Conservation (phyloP, 495 filamentous ascomycete genomes). For the Diplogelasinospora grovesii region DNA sequence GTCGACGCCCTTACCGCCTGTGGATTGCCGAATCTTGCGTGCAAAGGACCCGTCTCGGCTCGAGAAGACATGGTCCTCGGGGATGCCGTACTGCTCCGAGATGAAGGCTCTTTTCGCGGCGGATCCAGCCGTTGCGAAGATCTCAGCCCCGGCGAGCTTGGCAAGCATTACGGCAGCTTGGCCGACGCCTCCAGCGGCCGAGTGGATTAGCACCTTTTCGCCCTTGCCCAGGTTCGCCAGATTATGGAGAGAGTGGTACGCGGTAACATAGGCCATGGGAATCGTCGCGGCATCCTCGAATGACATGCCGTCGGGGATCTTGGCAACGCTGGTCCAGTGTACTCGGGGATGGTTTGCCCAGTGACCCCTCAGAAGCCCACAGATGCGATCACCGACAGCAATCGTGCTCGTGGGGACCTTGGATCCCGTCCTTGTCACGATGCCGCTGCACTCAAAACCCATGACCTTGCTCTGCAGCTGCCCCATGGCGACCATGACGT, state of each 20-base stretch:
- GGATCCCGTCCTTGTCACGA: conserved; percentile 24
- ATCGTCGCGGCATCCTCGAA: conserved; percentile 38
- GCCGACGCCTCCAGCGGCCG: conserved; percentile 41
- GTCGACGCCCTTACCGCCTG: conserved; percentile 44
- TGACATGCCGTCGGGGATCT: conserved; percentile 26
- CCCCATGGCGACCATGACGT: conserved; percentile 25
- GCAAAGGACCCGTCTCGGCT: conserved; percentile 28
- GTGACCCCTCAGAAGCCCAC: conserved; percentile 10
- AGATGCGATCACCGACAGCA: conserved; percentile 24
- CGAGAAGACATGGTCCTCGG: conserved; percentile 44
- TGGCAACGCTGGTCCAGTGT: conserved; percentile 15
- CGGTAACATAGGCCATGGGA: conserved; percentile 48
- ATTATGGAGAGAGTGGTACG: conserved; percentile 37
- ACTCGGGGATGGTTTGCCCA: conserved; percentile 18
- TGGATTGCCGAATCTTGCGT: conserved; percentile 32
- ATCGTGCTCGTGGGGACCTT: conserved; percentile 10
- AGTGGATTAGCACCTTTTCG: conserved; percentile 49
- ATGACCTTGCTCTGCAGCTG: conserved; percentile 18
- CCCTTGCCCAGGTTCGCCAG: conserved; percentile 28
- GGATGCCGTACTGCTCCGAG: conserved; percentile 36
- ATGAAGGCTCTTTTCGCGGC: conserved; percentile 41
- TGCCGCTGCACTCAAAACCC: conserved; percentile 18
- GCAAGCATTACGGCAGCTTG: conserved; percentile 48
- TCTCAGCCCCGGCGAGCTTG: conserved; percentile 40
- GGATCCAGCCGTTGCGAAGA: conserved; percentile 39